These are phyloP conservation scores for Aaosphaeria arxii DNA, from an alignment of 2,329 filamentous ascomycete genomes.

Conservation along the genomic window DNA sequence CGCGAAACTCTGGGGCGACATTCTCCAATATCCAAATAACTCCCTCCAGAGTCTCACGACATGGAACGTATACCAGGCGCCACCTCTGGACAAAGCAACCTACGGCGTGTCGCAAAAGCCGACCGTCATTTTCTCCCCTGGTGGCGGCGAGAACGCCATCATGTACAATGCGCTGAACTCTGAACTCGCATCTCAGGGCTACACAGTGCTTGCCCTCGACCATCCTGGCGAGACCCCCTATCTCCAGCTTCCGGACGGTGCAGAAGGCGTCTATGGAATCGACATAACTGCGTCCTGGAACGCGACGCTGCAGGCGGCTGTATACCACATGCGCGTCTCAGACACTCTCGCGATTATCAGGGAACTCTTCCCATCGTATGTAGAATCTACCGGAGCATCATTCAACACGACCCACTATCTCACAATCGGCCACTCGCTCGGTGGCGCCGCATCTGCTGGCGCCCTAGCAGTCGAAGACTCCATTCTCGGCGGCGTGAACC, in stretches of 20 bases:
- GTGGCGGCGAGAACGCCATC: slow-evolving; percentile 4
- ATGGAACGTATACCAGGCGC: slow-evolving; percentile 3
- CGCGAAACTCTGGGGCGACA: slow-evolving; percentile 7
- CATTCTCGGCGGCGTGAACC: slow-evolving; percentile 14
- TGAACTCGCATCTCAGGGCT: slow-evolving; percentile 10
- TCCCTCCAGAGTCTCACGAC: slow-evolving; percentile 5
- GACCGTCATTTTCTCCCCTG: slow-evolving; percentile 9
- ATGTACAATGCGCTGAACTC: slow-evolving; percentile 6
- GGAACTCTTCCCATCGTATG: slow-evolving; percentile 2
- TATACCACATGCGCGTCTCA: slow-evolving; percentile 13
- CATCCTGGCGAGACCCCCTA: slow-evolving; percentile 11
- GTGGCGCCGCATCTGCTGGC: slow-evolving; percentile 14
- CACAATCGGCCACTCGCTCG: slow-evolving; percentile 16
- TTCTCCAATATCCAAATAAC: slow-evolving; percentile 3
- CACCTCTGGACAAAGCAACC: slow-evolving; percentile 3
- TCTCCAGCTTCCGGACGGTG: slow-evolving; percentile 2
- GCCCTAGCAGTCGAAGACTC: slow-evolving; percentile 3
- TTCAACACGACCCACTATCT: slow-evolving; percentile 13
- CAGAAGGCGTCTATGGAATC: slow-evolving; percentile 3
- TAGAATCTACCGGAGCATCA: neutral
- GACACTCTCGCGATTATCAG: slow-evolving; percentile 11
- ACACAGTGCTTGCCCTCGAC: slow-evolving; percentile 9
- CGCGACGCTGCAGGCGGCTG: slow-evolving; percentile 2
- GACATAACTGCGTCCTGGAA: slow-evolving; percentile 7
- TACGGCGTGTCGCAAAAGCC: neutral